Conservation (phyloP, 169 alveolate genomes). For the Cryptosporidium bovis region DNA sequence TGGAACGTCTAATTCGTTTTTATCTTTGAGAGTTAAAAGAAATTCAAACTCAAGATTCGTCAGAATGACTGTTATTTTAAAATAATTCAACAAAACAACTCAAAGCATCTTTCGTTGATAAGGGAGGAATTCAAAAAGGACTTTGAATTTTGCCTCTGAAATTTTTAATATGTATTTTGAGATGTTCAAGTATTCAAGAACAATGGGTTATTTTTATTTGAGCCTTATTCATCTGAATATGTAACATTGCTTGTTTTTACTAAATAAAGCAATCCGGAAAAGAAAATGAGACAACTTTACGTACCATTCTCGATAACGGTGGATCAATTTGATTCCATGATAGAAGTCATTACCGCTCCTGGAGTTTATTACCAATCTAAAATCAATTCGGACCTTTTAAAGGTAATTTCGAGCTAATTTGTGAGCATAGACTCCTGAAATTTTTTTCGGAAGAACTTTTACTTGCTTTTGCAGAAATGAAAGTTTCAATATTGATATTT, state of each 20-base stretch:
- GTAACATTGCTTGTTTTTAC: conserved; percentile 79
- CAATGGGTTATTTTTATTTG: conserved; percentile 88
- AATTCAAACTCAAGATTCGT: conserved; percentile 75
- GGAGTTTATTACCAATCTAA: conserved; percentile 58
- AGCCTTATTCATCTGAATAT: conserved; percentile 82
- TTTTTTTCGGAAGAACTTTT: conserved; percentile 86
- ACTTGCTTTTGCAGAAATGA: conserved; percentile 86
- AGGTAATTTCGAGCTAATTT: conserved; percentile 86
- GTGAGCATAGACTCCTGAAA: conserved; percentile 80
- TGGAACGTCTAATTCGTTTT: conserved; percentile 67
- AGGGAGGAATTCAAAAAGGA: conserved; percentile 92
- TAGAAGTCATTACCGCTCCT: conserved; percentile 57
- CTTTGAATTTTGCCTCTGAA: conserved; percentile 87
- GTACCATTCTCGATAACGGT: conserved; percentile 75
- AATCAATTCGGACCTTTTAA: conserved; percentile 83
- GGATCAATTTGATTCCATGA: conserved; percentile 64
- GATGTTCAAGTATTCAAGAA: conserved; percentile 87
- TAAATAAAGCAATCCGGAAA: conserved; percentile 42
- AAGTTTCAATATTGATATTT: conserved; percentile 83
- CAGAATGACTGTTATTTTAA: conserved; percentile 54
- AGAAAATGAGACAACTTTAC: conserved; percentile 66
- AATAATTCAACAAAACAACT: conserved; percentile 78
- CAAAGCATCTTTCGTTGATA: conserved; percentile 86
- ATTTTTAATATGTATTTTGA: conserved; percentile 89
- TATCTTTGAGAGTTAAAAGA: conserved; percentile 73